These are phyloP conservation scores for Dipodascus albidus DNA, from an alignment of 805 yeast genomes.

Conservation along the genomic window DNA sequence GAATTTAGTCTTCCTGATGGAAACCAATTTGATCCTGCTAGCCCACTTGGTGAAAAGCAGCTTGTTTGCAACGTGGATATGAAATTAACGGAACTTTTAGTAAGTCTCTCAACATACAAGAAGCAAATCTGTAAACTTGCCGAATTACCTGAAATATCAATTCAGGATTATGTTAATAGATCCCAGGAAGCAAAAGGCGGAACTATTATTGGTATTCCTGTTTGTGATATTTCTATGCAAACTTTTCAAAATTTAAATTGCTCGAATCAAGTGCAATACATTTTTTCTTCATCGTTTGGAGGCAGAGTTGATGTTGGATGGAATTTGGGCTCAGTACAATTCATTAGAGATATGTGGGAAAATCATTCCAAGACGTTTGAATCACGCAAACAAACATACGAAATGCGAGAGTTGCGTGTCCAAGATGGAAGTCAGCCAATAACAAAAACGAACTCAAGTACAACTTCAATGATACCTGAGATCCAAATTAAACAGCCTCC, in stretches of 20 bases:
- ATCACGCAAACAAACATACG: conserved; percentile 39
- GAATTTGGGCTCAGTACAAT: conserved; percentile 87
- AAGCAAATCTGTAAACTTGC: conserved; percentile 25
- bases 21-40: conserved; percentile 16
- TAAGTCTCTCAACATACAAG: conserved; percentile 55
- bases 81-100: conserved; percentile 47
- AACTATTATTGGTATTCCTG: conserved; percentile 67
- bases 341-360: conserved; percentile 86
- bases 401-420: conserved; percentile 16
- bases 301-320: conserved; percentile 87
- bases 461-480: conserved; percentile 8
- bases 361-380: conserved; percentile 67
- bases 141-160: conserved; percentile 24
- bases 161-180: conserved; percentile 18
- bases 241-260: conserved; percentile 45
- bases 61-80: conserved; percentile 49
- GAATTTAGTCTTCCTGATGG: not conserved
- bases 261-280: conserved; percentile 48
- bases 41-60: not conserved
- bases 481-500: conserved; percentile 27
- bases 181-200: conserved; percentile 66
- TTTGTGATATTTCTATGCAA: conserved; percentile 62
- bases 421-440: not conserved
- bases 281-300: conserved; percentile 63
- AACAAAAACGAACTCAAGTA: not conserved